Conservation (phyloP, 2,329 filamentous ascomycete species). For the Penicillium sp. region DNA sequence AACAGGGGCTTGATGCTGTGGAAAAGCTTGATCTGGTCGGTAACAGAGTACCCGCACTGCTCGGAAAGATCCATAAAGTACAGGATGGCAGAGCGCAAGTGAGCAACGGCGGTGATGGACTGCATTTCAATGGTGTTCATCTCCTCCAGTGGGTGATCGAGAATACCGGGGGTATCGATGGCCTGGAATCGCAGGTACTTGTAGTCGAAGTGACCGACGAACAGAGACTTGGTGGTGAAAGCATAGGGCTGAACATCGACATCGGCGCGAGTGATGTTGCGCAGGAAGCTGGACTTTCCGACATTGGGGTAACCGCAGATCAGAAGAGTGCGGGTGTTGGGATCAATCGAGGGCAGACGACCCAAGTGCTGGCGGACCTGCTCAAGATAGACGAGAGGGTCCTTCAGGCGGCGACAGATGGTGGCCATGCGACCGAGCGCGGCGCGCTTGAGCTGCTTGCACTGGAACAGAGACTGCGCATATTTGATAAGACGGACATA, state of each 20-base stretch:
- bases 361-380: constrained; percentile 95
- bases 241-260: constrained; percentile 97
- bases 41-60: constrained; percentile 91
- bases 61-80: constrained; percentile 99
- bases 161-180: constrained; percentile 96
- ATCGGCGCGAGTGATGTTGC: constrained; percentile 86
- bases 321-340: constrained; percentile 89
- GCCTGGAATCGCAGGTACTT: constrained; percentile 87
- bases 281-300: constrained; percentile 93
- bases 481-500: constrained; percentile 97
- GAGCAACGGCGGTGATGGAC: constrained; percentile 94
- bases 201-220: constrained; percentile 97
- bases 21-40: constrained; percentile 91
- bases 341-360: constrained; percentile 96
- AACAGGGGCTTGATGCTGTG: constrained; percentile 95
- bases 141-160: constrained; percentile 95
- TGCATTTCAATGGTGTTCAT: constrained; percentile 99
- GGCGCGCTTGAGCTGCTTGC: constrained; percentile 96
- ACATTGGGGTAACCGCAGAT: constrained; percentile 98
- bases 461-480: constrained; percentile 94
- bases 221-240: constrained; percentile 96
- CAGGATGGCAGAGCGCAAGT: constrained; percentile 87
- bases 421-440: constrained; percentile 98
- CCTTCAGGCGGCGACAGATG: constrained; percentile 88
- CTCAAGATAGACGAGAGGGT: constrained; percentile 90